phyloP scores from a whole-genome alignment of 164 flowering plant genomes.

The Berberis vulgaris region DNA sequence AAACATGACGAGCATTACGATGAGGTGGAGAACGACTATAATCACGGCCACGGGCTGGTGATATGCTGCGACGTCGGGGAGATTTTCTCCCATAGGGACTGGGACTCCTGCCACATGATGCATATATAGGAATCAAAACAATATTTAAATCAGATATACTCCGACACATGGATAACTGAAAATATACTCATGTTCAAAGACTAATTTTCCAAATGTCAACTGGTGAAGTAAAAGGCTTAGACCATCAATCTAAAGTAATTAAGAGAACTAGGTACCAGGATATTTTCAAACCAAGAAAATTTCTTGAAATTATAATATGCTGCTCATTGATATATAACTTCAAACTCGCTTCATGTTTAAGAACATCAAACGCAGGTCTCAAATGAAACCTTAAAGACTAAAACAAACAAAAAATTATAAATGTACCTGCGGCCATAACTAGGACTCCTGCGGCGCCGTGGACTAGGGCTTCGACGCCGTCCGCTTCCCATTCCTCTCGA shows the following conservation, averaged over 20 bases:
- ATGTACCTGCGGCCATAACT: conserved; percentile 65
- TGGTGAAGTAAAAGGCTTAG: not conserved
- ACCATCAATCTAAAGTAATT: not conserved
- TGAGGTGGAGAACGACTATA: conserved; percentile 63
- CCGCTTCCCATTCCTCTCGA: conserved; percentile 61
- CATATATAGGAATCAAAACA: not conserved
- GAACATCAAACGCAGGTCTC: not conserved
- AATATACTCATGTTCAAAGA: not conserved
- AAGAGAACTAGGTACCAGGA: not conserved
- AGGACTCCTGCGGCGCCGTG: conserved; percentile 62
- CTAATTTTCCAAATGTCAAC: not conserved
- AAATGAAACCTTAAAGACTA: not conserved
- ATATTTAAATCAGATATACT: not conserved
- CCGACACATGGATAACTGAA: not conserved
- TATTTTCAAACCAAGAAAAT: not conserved
- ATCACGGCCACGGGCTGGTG: conserved; percentile 56
- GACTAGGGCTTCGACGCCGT: conserved; percentile 60
- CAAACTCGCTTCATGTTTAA: not conserved
- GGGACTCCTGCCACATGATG: conserved; percentile 33
- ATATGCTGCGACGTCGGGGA: conserved; percentile 39
- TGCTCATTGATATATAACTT: not conserved
- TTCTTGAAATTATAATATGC: no score
- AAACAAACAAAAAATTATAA: not conserved
- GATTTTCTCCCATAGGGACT: conserved; percentile 55
- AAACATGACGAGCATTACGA: conserved; percentile 43